phyloP scores from a whole-genome alignment of 164 flowering plant species.

The Chloranthus sessilifolius region DNA sequence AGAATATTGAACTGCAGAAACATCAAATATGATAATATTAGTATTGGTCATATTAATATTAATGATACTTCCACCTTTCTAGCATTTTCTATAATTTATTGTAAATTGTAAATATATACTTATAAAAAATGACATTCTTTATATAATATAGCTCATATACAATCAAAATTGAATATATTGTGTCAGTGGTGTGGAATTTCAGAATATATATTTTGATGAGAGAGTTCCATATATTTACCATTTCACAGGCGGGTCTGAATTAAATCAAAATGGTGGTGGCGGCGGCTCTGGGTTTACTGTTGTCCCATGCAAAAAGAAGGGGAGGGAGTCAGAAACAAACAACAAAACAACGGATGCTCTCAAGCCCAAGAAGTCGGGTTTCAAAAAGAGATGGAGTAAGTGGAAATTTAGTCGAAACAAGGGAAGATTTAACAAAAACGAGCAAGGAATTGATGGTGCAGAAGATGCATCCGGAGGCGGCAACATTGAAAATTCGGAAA shows the following conservation, averaged over 20 bases:
- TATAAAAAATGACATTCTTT: too few relatives aligned
- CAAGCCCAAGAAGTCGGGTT: constrained; percentile 50
- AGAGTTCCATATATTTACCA: too few relatives aligned
- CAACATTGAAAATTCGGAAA: constrained; percentile 8
- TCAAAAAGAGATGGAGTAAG: constrained; percentile 34
- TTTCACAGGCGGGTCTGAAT: constrained; percentile 14
- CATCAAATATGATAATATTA: too few relatives aligned
- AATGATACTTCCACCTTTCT: too few relatives aligned
- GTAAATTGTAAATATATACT: too few relatives aligned
- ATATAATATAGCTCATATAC: too few relatives aligned
- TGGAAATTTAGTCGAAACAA: constrained; percentile 21
- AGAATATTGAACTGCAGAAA: too few relatives aligned
- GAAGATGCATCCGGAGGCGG: constrained; percentile 2
- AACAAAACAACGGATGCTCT: constrained; percentile 31
- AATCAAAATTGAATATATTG: too few relatives aligned
- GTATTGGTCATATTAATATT: too few relatives aligned
- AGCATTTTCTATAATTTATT: too few relatives aligned
- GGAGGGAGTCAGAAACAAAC: constrained; percentile 17
- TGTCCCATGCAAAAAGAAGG: constrained; percentile 59
- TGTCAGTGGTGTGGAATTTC: too few relatives aligned
- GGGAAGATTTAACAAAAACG: constrained; percentile 6
- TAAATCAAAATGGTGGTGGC: constrained; percentile 16
- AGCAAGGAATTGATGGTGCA: constrained; percentile 4
- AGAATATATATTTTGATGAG: too few relatives aligned
- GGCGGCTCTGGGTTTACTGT: constrained; percentile 53